These are phyloP conservation scores for Salix koriyanagi DNA, from an alignment of 345 rosid genomes.

Conservation along the genomic window DNA sequence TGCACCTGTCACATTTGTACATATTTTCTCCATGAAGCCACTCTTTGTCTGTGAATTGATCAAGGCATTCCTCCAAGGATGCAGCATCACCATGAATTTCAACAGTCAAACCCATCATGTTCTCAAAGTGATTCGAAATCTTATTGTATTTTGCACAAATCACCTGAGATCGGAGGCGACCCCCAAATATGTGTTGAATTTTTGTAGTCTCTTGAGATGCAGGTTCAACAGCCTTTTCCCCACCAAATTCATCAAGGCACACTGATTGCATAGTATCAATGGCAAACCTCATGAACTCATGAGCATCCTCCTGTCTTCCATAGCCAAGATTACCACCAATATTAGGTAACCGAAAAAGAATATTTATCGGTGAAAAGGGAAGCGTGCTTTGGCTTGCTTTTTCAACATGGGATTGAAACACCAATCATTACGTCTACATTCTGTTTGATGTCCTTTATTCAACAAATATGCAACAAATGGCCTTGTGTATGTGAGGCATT, in stretches of 20 bases:
- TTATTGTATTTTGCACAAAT: constrained; percentile 65
- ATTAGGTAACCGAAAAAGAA: too few species aligned
- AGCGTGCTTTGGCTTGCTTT: too few species aligned
- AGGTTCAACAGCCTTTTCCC: constrained; percentile 73
- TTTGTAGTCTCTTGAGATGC: constrained; percentile 78
- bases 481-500: too few species aligned
- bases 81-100: constrained; percentile 90
- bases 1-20: constrained; percentile 95
- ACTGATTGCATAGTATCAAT: too few species aligned
- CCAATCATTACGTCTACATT: too few species aligned
- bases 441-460: too few species aligned
- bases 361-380: too few species aligned
- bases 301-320: too few species aligned
- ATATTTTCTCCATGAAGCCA: constrained; percentile 93
- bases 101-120: constrained; percentile 95
- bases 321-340: too few species aligned
- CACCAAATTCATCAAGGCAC: constrained; percentile 89
- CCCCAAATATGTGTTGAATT: constrained; percentile 88
- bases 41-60: constrained; percentile 79
- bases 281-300: too few species aligned
- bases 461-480: too few species aligned
- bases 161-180: constrained; percentile 93
- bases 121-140: constrained; percentile 81
- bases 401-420: too few species aligned
- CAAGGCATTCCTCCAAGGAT: constrained; percentile 91